Base-by-base conservation (phyloP, 257 asterid genomes). In the Ehretia macrophylla region DNA sequence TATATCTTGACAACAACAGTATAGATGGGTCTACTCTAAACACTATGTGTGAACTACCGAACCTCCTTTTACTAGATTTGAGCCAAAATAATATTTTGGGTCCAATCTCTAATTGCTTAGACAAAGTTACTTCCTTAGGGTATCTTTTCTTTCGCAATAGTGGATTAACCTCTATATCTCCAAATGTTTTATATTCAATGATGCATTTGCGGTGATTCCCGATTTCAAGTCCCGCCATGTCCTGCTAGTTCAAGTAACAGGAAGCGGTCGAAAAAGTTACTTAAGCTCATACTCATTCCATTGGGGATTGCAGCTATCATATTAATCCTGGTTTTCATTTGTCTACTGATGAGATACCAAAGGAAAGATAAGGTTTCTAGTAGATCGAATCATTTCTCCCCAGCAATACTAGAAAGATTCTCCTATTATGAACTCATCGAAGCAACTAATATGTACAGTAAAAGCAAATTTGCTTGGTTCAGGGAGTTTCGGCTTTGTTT, bases 1-100 rank as follows among this genome's bases (percentile, higher is more conserved):
- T 27, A 48, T 45, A 58, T 52, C 40, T 75, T 9, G 19, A 17
- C 8, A 27, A 54, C 14, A 83, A 77, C 32, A 17, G 4, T 19
- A 17, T 17, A 19, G 11, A 51, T 5, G 32, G 55, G 27, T 51
- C 55, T 6, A 17, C 27, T 22, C 55, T 22, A 51, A 11, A 18
- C 27, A 22, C 27, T 51, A 27, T 51, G 10, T 51, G 55, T 12
- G 14, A 51, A 51, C 32, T 51, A 10, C 27, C 11, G 8, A 17
- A 51, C 32, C 55, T 51, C 17, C 17, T 51, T n/a, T 51, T 21
- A 5, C 13, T 22, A 51, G 6, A 13, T 21, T 51, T 51, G 55
- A 8, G 13, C 27, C 12, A 17, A 0, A 51, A 51, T 13, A 19
- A 17, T 8, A 17, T 51, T 17, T 51, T 12, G 1, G 55, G 55